A percentile compares a stretch with the other conserved stretches of the same genome.
phyloP scores from a whole-genome alignment of 1,284 basidiomycete species.

The Tilletia walkeri region DNA sequence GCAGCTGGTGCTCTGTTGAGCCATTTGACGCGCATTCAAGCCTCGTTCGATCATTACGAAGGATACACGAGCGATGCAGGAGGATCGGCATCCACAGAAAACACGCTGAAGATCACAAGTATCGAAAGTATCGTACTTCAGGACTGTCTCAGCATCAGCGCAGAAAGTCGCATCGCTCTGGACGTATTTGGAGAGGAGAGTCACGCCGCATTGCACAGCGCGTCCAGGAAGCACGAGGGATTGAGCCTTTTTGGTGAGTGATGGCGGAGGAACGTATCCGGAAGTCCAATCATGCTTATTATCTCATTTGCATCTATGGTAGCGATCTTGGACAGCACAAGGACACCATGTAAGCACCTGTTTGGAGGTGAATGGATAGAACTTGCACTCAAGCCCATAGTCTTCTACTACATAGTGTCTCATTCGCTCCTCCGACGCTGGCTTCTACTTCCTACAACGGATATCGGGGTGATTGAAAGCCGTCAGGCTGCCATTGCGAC shows the following conservation, averaged over 20 bases:
- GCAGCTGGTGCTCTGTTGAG: conserved; percentile 6
- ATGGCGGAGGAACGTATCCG: background rate
- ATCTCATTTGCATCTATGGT: background rate
- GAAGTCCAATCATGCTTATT: background rate
- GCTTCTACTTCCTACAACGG: conserved; percentile 21
- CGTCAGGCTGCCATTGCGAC: conserved; percentile 21
- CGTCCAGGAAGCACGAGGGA: conserved; percentile 18
- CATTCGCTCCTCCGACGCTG: conserved; percentile 19
- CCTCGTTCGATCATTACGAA: background rate
- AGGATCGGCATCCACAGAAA: background rate
- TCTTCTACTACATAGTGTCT: background rate
- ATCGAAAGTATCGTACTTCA: conserved; percentile 20
- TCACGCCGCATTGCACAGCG: conserved; percentile 19
- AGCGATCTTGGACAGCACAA: conserved; percentile 16
- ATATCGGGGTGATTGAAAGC: conserved; percentile 7
- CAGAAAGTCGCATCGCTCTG: conserved; percentile 20
- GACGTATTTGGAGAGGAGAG: conserved; percentile 23
- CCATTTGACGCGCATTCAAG: conserved; percentile 5
- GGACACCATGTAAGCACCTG: conserved; percentile 13
- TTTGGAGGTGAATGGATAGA: too few relatives aligned
- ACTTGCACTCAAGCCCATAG: background rate
- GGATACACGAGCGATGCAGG: background rate
- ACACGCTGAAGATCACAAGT: background rate
- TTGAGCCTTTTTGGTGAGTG: conserved; percentile 17
- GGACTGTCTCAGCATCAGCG: conserved; percentile 17